A percentile compares a stretch with the other conserved stretches of the same genome.
Conservation (phyloP, 768 basidiomycete genomes). For the Termitomyces sp. region DNA sequence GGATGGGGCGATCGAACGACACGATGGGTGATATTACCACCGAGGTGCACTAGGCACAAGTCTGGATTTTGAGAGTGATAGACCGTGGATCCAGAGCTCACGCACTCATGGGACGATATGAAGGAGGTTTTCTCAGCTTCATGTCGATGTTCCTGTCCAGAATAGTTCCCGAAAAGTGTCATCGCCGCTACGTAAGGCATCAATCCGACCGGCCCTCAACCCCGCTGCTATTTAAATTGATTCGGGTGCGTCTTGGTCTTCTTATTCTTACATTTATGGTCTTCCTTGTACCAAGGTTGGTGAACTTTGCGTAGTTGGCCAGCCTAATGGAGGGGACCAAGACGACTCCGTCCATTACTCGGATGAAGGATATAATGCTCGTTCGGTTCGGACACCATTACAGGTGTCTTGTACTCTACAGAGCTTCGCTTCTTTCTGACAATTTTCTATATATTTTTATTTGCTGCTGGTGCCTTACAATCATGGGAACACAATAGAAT, state of each 20-base stretch:
- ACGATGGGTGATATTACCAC: conserved; percentile 12
- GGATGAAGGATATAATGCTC: conserved; percentile 75
- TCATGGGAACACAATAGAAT: conserved; percentile 12
- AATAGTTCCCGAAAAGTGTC: conserved; percentile 12
- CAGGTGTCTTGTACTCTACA: conserved; percentile 22
- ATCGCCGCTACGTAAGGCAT: conserved; percentile 15
- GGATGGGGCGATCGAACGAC: not conserved
- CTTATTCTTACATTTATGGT: conserved; percentile 28
- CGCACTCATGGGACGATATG: conserved; percentile 17
- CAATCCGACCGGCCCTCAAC: conserved; percentile 36
- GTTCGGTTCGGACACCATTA: conserved; percentile 23
- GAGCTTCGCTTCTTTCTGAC: conserved; percentile 63
- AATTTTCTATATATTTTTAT: conserved; percentile 24
- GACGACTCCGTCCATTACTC: conserved; percentile 36
- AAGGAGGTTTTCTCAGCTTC: conserved; percentile 21
- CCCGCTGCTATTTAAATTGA: conserved; percentile 26
- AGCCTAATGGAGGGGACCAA: conserved; percentile 83
- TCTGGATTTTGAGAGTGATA: conserved; percentile 1
- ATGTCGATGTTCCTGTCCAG: conserved; percentile 15
- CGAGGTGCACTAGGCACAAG: conserved; percentile 6
- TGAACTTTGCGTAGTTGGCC: conserved; percentile 43
- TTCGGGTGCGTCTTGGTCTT: conserved; percentile 8
- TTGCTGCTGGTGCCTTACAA: conserved; percentile 10
- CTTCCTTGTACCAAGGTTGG: conserved; percentile 72
- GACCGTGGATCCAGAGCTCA: conserved; percentile 7